Evolutionary conservation across 1,284 basidiomycete species (phyloP).

Genomic region (Ceratobasidium sp.): DNA sequence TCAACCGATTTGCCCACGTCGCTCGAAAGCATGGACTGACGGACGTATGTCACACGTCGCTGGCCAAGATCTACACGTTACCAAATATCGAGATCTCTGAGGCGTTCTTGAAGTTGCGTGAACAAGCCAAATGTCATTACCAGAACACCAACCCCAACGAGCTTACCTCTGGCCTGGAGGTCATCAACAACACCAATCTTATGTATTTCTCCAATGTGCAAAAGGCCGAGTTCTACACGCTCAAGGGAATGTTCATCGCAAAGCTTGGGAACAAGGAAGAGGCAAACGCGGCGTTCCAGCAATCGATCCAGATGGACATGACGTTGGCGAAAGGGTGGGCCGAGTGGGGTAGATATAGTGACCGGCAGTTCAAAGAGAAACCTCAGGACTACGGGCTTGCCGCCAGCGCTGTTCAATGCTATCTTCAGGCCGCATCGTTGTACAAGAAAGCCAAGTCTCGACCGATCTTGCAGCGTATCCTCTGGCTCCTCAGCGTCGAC

Average conservation of each 20-base stretch:
- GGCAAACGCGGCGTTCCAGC: constrained; percentile 91
- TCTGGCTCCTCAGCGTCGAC: constrained; percentile 97
- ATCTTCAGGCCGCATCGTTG: constrained; percentile 95
- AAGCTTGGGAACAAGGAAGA: constrained; percentile 89
- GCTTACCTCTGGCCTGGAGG: constrained; percentile 92
- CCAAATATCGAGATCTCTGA: constrained; percentile 99
- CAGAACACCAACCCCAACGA: constrained; percentile 95
- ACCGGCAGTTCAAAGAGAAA: constrained; percentile 89
- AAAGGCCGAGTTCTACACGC: constrained; percentile 99
- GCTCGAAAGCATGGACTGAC: constrained; percentile 96
- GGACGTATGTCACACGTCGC: constrained; percentile 93
- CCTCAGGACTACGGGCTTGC: constrained; percentile 80
- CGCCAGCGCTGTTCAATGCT: constrained; percentile 95
- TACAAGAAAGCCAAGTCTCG: constrained; percentile 97
- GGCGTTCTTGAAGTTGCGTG: constrained; percentile 97
- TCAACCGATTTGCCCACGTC: constrained; percentile 99
- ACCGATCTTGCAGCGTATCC: constrained; percentile 88
- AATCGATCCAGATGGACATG: constrained; percentile 97
- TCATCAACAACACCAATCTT: constrained; percentile 99
- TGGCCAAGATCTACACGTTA: constrained; percentile 98
- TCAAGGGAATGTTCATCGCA: constrained; percentile 99
- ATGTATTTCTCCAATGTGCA: constrained; percentile 97
- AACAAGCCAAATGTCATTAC: constrained; percentile 99
- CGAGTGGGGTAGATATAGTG: constrained; percentile 97
- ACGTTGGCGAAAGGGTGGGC: constrained; percentile 97